Evolutionary conservation across 1,139 yeast genomes (phyloP), one percentile per base, ranked within the genome.

Genomic region (Scheffersomyces cryptocercus): DNA sequence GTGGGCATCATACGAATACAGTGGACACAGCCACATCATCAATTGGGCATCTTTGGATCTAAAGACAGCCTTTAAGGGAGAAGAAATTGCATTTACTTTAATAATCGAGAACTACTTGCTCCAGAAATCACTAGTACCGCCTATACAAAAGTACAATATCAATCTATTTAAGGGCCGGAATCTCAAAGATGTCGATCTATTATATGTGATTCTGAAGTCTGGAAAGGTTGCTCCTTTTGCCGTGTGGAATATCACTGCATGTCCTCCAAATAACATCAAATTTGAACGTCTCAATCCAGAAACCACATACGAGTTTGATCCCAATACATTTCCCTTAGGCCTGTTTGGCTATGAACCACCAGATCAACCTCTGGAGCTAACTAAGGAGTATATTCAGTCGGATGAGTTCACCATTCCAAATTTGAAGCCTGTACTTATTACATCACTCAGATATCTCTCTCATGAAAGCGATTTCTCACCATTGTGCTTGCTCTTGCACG

Each of bases 1-100:
- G 0, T 90, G 95, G 90, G 80, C 89, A 0, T 82, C 88, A 9
- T 83, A 76, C 59, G 90, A 84, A 47, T 66, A 70, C 40, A 82
- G 78, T 38, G 79, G 77, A 10, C 82, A 79, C 37, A 77, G 77
- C 46, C 79, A 78, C 44, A 73, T 85, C 8, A 82, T 76, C 48
- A 69, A 76, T 34, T 84, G 90, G 82, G 85, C 84, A 0, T 63
- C 75, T 2, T 52, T 84, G 12, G 77, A 81, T 50, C 56, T 86
- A 28, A 56, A 58, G 20, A 51, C 56, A 5, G 37, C 28, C 8
- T 61, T 61, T 30, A 38, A 43, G 29, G 47, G 46, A 32, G 55
- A 47, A 7, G 50, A 42, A 35, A 34, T 60, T 50, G 67, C 70
- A 33, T 76, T 73, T 42, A 73, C 79, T 3, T 60, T 78, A 8